phyloP scores from a whole-genome alignment of 2,329 filamentous ascomycete genomes.

The Fusarium stilboides region DNA sequence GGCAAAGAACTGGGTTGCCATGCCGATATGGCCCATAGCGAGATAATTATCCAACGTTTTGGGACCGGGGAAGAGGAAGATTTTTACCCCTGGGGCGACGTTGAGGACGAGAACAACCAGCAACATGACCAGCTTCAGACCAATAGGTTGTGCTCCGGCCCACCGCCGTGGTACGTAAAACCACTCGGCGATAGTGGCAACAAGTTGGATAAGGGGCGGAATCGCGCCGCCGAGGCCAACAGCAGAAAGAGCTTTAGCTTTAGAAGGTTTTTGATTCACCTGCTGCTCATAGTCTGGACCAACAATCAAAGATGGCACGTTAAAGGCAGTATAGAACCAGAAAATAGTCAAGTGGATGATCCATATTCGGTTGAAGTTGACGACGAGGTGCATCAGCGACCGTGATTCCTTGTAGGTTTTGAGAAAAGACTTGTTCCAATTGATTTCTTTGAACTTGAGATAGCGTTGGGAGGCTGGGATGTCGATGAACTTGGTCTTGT shows the following conservation, averaged over 20 bases:
- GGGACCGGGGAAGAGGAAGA: slow-evolving; percentile 74
- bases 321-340: slow-evolving; percentile 97
- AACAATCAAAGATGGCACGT: slow-evolving; percentile 90
- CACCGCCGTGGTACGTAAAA: slow-evolving; percentile 92
- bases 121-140: slow-evolving; percentile 89
- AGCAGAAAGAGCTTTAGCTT: slow-evolving; percentile 83
- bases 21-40: slow-evolving; percentile 93
- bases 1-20: slow-evolving; percentile 87
- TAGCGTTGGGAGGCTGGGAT: slow-evolving; percentile 90
- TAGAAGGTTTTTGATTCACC: slow-evolving; percentile 80
- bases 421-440: slow-evolving; percentile 99
- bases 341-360: slow-evolving; percentile 94
- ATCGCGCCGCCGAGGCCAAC: slow-evolving; percentile 89
- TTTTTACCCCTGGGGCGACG: slow-evolving; percentile 85
- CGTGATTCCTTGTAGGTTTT: slow-evolving; percentile 99
- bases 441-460: slow-evolving; percentile 90
- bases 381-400: slow-evolving; percentile 96
- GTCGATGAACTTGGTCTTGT: slow-evolving; percentile 95
- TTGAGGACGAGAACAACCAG: slow-evolving; percentile 86
- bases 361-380: slow-evolving; percentile 99
- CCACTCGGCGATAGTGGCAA: slow-evolving; percentile 93
- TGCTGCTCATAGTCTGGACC: slow-evolving; percentile 84
- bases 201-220: slow-evolving; percentile 86
- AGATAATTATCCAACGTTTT: slow-evolving; percentile 74
- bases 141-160: slow-evolving; percentile 97